Evolutionary conservation across 768 basidiomycete genomes (phyloP), one percentile per base, ranked within the genome.

Genomic region (Collybia sp.): DNA sequence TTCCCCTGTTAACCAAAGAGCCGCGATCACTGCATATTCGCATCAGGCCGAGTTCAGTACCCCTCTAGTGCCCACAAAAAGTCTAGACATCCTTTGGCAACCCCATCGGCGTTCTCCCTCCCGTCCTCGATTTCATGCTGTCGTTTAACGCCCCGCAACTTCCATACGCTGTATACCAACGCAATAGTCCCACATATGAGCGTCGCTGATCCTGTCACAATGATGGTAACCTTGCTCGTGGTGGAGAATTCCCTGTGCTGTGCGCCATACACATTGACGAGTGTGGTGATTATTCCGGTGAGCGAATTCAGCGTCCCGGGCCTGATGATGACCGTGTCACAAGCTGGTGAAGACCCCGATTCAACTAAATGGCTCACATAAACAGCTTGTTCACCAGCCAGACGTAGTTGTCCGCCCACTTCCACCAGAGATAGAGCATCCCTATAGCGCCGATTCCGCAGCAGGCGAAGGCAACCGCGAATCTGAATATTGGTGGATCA

Each of bases 391-490:
- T 78, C 12, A 73, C 61, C 19, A 75, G 56, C 80, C 80, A 82
- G 43, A 83, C 53, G 52, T 82, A 82, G 49, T 82, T 83, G 41
- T 61, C 62, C 53, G 62, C 67, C 79, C 80, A 83, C 49, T 69
- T 66, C 73, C 77, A 81, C 76, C 79, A 78, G 15, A 82, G 54
- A 67, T 73, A 81, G 20, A 69, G 49, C 80, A 83, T 80, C 2
- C 80, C 81, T 20, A 51, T 46, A 16, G 58, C 67, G 10, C 81
- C 81, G 40, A 82, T 55, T 1, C 71, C 77, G n/a, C 71, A 70
- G 58, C 81, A 83, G 9, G 75, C 35, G 58, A 72, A 76, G 11
- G 79, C 81, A 16, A 82, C 65, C 11, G 77, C 63, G 58, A 73
- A 80, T 49, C 79, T 81, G 52, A 8, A 25, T 25, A 4, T 25